These are phyloP conservation scores for Citeromyces nyonsensis DNA, from an alignment of 805 yeast genomes.

Conservation along the genomic window DNA sequence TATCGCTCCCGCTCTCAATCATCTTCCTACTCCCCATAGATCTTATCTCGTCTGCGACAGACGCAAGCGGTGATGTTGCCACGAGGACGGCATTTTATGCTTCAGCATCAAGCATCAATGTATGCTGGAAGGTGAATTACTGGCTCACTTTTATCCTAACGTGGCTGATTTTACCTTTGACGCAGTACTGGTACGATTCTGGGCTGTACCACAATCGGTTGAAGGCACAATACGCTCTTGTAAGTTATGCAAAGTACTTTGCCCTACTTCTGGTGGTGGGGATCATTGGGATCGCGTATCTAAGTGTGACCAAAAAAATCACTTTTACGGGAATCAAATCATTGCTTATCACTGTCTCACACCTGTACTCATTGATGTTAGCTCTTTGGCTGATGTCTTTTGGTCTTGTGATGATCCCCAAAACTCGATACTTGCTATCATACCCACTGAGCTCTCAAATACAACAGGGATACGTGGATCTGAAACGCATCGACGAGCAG, in stretches of 20 bases:
- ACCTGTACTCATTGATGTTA: conserved; percentile 56
- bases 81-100: conserved; percentile 27
- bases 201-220: conserved; percentile 39
- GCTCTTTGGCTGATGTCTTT: conserved; percentile 81
- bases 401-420: conserved; percentile 58
- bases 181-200: conserved; percentile 59
- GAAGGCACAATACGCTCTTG: conserved; percentile 39
- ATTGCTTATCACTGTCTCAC: conserved; percentile 61
- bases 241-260: conserved; percentile 45
- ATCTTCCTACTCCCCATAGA: conserved; percentile 65
- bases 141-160: conserved; percentile 74
- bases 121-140: conserved; percentile 60
- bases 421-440: conserved; percentile 14
- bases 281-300: conserved; percentile 38
- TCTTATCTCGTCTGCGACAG: conserved; percentile 33
- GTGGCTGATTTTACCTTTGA: conserved; percentile 59
- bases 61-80: conserved; percentile 14
- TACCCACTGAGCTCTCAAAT: conserved; percentile 13
- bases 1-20: conserved; percentile 63
- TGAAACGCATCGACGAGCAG: conserved; percentile 43
- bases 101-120: conserved; percentile 26
- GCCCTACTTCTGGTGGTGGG: conserved; percentile 36
- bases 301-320: conserved; percentile 24
- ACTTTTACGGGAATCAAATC: conserved; percentile 39
- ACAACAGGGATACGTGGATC: conserved; percentile 25